Conservation (phyloP, 805 yeast genomes). For the Ogataea philodendri region DNA sequence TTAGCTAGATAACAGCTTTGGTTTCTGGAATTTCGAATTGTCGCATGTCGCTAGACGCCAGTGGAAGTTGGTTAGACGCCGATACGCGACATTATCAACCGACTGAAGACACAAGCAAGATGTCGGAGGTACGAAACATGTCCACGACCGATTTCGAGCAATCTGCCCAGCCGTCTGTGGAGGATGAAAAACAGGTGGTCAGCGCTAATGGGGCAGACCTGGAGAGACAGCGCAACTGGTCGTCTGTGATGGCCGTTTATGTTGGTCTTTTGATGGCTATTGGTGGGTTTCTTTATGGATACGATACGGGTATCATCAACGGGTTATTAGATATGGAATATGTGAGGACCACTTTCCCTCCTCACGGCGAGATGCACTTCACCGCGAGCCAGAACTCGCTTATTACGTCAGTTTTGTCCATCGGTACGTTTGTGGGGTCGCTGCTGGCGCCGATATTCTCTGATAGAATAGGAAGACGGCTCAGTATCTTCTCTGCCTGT, state of each 20-base stretch:
- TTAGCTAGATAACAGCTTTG: too few species aligned
- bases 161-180: constrained; percentile 10
- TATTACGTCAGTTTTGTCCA: constrained; percentile 72
- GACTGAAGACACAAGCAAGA: background rate
- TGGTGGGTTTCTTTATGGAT: constrained; percentile 90
- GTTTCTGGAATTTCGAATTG: too few species aligned
- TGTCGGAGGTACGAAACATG: constrained; percentile 2
- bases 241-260: constrained; percentile 61
- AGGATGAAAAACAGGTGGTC: constrained; percentile 4
- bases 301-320: constrained; percentile 84
- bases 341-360: constrained; percentile 56
- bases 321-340: constrained; percentile 74
- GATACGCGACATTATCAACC: constrained; percentile 1
- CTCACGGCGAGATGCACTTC: constrained; percentile 41
- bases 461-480: constrained; percentile 70
- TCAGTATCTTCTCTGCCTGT: constrained; percentile 59
- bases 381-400: constrained; percentile 64
- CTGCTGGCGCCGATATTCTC: constrained; percentile 57
- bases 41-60: constrained; percentile 4
- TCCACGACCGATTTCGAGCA: constrained; percentile 1
- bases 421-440: constrained; percentile 78
- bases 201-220: background rate
- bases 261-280: constrained; percentile 83
- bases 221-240: constrained; percentile 25
- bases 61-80: background rate